Evolutionary conservation across 306 rosid genomes (phyloP), one percentile per base, ranked within the genome.

Genomic region (Trichosanthes cucumerina): DNA sequence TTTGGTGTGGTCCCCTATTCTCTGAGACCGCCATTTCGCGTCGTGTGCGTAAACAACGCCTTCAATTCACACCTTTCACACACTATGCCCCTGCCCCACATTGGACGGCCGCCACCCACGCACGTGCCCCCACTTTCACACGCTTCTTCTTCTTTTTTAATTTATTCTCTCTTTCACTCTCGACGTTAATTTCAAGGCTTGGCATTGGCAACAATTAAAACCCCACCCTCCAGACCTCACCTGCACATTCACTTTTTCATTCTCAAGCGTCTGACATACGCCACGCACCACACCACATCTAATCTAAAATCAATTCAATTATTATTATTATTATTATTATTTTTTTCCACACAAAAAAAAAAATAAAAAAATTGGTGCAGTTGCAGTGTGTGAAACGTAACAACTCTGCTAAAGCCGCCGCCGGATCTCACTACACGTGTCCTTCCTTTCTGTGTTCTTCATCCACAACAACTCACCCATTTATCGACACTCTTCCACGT

Each of bases 31-130:
- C 80, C 82, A 83, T 14, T 82, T 64, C 80, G 57, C 39, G 79
- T 13, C 54, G 24, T 80, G 81, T 78, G 59, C 59, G 21, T 54
- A 5, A 62, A 62, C 31, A 53, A 24, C n/a, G 43, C 24, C 73
- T 79, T 23, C 31, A 28, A 50, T 58, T 44, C 71, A 72, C 64
- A 31, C n/a, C n/a, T 58, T 9, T n/a, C 38, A 7, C n/a, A n/a
- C n/a, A n/a, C n/a, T n/a, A n/a, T n/a, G n/a, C n/a, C n/a, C n/a
- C n/a, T n/a, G n/a, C n/a, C n/a, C n/a, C n/a, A 62, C 68, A 81
- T 78, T 82, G 81, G 81, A 28, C 85, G 87, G 82, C 82, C 78
- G 80, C 65, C 36, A 66, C 69, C 65, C 36, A 66, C 69, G 49
- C 87, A 84, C 82, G 85, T 84, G 85, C 80, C 53, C 41, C 15